Evolutionary conservation across 345 rosid genomes (phyloP), one percentile per base, ranked within the genome.

Genomic region (Moricandia arvensis): DNA sequence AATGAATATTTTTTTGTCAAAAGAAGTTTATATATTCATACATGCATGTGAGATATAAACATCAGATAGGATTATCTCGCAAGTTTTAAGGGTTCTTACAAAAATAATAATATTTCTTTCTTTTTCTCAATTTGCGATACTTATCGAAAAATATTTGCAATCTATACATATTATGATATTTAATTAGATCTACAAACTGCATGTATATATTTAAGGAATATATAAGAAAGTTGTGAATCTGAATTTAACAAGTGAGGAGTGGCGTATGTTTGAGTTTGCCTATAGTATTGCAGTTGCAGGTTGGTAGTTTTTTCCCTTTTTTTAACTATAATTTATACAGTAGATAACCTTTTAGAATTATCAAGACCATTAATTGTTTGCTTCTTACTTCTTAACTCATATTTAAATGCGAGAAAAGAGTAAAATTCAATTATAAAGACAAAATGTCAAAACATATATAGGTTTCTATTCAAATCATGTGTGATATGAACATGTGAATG

Each of bases 401-500:
- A 53, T 8, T 53, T 17, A 53, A 53, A 53, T 53, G 10, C 8
- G 27, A 18, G 58, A 17, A 53, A 49, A 7, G 57, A 51, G 26
- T 51, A 51, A 43, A 51, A 17, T 17, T 27, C 58, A 53, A 27
- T 17, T 17, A 17, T 53, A 16, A 51, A 51, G 26, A 16, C 11
- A 51, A 49, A 49, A 49, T 5, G 10, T 16, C 55, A 51, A 51
- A 51, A 53, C 29, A 21, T 54, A 54, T 54, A 13, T 43, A 53
- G 9, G 31, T 24, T 10, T 53, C 5, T 2, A 63, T 10, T 38
- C 34, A 21, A 16, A 29, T 43, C 12, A 4, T 61, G 8, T 26
- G 53, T 61, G n/a, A 38, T 57, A n/a, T 27, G 57, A 29, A 54
- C 71, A 76, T 69, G 71, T 69, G 80, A 69, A 69, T 37, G 80